Percentiles rank a stretch among this genome's conserved stretches.
Conservation (phyloP, 768 basidiomycete species). For the Hemileccinum impolitum region DNA sequence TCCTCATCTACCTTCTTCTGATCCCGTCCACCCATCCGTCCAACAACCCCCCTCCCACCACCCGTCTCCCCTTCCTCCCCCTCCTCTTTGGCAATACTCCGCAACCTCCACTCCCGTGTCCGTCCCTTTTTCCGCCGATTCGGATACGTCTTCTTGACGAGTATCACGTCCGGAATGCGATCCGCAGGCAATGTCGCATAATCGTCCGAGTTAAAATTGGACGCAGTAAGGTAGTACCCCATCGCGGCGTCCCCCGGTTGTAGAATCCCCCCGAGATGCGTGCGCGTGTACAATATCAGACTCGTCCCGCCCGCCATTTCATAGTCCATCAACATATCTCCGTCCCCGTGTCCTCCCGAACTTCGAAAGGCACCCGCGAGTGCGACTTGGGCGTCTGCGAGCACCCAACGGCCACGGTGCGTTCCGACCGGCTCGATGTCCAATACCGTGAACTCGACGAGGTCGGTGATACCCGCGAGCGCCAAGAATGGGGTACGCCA, state of each 20-base stretch:
- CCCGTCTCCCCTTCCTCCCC: slow-evolving; percentile 84
- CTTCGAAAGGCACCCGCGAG: slow-evolving; percentile 77
- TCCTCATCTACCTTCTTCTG: slow-evolving; percentile 93
- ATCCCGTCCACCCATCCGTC: slow-evolving; percentile 85
- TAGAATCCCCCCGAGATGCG: slow-evolving; percentile 89
- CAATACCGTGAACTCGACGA: slow-evolving; percentile 92
- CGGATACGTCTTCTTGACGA: slow-evolving; percentile 95
- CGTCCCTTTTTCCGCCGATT: slow-evolving; percentile 89
- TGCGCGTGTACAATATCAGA: slow-evolving; percentile 92
- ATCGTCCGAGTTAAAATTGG: slow-evolving; percentile 91
- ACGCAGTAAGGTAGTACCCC: slow-evolving; percentile 83
- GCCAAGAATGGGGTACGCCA: slow-evolving; percentile 92
- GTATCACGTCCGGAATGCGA: slow-evolving; percentile 85
- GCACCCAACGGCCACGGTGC: slow-evolving; percentile 70
- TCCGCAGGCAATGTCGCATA: slow-evolving; percentile 64
- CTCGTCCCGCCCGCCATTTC: slow-evolving; percentile 57
- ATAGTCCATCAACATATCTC: slow-evolving; percentile 56
- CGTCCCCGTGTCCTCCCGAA: slow-evolving; percentile 38
- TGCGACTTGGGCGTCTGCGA: slow-evolving; percentile 89
- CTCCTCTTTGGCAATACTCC: slow-evolving; percentile 89
- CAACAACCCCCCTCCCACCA: slow-evolving; percentile 79
- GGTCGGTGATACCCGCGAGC: slow-evolving; percentile 77
- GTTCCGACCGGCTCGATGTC: slow-evolving; percentile 85
- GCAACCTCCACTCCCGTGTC: slow-evolving; percentile 80
- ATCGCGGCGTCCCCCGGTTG: slow-evolving; percentile 94